Evolutionary conservation across 495 filamentous ascomycete species (phyloP), one percentile per base, ranked within the genome.

Genomic region (Aspergillus panamensis): DNA sequence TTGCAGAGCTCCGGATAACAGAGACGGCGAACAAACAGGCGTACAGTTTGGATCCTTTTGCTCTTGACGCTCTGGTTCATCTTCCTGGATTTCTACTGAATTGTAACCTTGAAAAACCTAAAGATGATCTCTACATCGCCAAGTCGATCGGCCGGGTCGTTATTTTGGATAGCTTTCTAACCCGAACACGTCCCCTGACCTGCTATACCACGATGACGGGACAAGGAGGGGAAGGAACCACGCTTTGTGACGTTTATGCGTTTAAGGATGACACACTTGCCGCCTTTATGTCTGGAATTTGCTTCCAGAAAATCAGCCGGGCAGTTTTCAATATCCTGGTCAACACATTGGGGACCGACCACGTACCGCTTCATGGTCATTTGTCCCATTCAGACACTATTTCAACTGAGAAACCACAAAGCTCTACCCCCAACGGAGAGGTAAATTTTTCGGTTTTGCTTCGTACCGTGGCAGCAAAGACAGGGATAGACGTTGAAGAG

Each of bases 61-160:
- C 20, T 9, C 21, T 42, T 5, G 55, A 57, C 25, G 32, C 55
- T 14, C 21, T 57, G 3, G 55, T 57, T 20, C 55, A 57, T 44
- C 20, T 57, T n/a, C 44, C 55, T 7, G 55, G 55, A 7, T 57
- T 57, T 47, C 9, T 57, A 35, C 47, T 57, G 10, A 57, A 57
- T 14, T 47, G 19, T 14, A 32, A 57, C 17, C 20, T 57, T 7
- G 3, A 19, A 8, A 40, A 33, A 8, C 19, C 33, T 0, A 39
- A 40, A n/a, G 32, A 52, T 40, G 35, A 40, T 21, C 16, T 52
- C 17, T 19, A 52, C 32, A 37, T 52, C 9, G 31, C 50, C 1
- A 57, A 51, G 9, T 32, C n/a, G 21, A 57, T 51, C 7, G 55
- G 40, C 29, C 39, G 19, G 2, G 14, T 43, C 7, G 44, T 29